Evolutionary conservation across 345 rosid genomes (phyloP), one percentile per base, ranked within the genome.

Genomic region (Bretschneidera sinensis): DNA sequence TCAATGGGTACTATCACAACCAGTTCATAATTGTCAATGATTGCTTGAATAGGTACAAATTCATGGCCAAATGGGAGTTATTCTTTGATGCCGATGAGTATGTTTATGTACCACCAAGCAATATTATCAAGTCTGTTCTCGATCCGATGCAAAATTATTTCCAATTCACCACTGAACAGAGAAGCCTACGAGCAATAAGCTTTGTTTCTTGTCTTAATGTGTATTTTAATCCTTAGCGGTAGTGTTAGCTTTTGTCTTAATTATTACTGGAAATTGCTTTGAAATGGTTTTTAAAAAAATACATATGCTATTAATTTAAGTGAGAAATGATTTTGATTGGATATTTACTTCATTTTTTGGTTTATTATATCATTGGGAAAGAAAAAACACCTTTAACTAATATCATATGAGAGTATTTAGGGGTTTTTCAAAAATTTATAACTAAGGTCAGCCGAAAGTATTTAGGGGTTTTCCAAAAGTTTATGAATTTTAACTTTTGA

Each of bases 1-100:
- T 89, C 68, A 97, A 89, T 68, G 98, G 98, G 34, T 89, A 92
- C 54, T 92, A 92, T 56, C 97, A 92, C 67, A 92, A 92, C 31
- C 98, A 92, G 70, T 92, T 92, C 78, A 67, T 92, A 89, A 85
- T 92, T 51, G 91, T 92, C 19, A 92, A 92, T 48, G 97, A 92
- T 61, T 92, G 98, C 66, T 66, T 92, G 67, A 97, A 89, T 61
- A 70, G 95, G 31, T 87, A 92, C 76, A 83, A 76, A 59, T 85
- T 83, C 60, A 63, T 58, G 88, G 47, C 97, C 0, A 85, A 79
- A 70, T 92, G 98, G 98, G 83, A 87, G 69, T 88, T 91, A 80
- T 91, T 91, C 83, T 91, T 86, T 48, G 98, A 91, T 56, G 82
- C 86, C 22, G 96, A 92, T 66, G 98, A 92, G 76, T 92, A 56